Evolutionary conservation across 2,329 filamentous ascomycete species (phyloP).

Genomic region (Microcyclosporella mali): DNA sequence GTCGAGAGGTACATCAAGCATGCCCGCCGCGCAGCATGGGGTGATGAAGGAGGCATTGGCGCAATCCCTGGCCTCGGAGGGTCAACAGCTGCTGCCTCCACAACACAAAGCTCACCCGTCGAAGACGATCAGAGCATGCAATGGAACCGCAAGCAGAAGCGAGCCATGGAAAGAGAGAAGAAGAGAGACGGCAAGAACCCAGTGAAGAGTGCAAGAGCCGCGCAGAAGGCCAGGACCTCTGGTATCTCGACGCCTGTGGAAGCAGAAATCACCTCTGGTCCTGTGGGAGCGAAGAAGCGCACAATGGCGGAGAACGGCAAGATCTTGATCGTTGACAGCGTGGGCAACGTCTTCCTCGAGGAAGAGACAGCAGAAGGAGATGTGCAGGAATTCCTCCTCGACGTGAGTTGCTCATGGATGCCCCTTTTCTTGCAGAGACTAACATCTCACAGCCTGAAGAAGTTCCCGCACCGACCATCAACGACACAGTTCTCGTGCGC

Average conservation of each 20-base stretch:
- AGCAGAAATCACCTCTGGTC: slow-evolving; percentile 47
- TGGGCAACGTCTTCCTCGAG: slow-evolving; percentile 92
- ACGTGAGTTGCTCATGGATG: slow-evolving; percentile 55
- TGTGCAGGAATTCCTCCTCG: slow-evolving; percentile 75
- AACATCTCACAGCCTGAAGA: slow-evolving; percentile 59
- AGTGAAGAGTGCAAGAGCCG: slow-evolving; percentile 41
- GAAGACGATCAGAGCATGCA: slow-evolving; percentile 49
- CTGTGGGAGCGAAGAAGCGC: slow-evolving; percentile 73
- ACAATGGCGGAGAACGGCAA: slow-evolving; percentile 95
- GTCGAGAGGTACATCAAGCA: slow-evolving; percentile 87
- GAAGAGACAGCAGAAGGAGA: slow-evolving; percentile 83
- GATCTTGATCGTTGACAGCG: slow-evolving; percentile 82
- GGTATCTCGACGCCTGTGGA: slow-evolving; percentile 51
- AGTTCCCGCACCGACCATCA: slow-evolving; percentile 67
- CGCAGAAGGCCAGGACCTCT: slow-evolving; percentile 46
- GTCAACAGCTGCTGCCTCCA: slow-evolving; percentile 35
- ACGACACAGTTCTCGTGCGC: slow-evolving; percentile 74
- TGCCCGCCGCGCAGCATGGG: slow-evolving; percentile 83
- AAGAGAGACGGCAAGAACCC: slow-evolving; percentile 58
- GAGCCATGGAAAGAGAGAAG: slow-evolving; percentile 78
- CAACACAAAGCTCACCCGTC: slow-evolving; percentile 32
- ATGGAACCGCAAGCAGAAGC: slow-evolving; percentile 74
- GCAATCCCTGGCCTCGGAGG: slow-evolving; percentile 62
- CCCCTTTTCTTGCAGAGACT: not conserved
- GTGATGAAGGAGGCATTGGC: slow-evolving; percentile 62